These are phyloP conservation scores for Clonostachys rosea DNA, from an alignment of 2,329 filamentous ascomycete species.

Conservation along the genomic window DNA sequence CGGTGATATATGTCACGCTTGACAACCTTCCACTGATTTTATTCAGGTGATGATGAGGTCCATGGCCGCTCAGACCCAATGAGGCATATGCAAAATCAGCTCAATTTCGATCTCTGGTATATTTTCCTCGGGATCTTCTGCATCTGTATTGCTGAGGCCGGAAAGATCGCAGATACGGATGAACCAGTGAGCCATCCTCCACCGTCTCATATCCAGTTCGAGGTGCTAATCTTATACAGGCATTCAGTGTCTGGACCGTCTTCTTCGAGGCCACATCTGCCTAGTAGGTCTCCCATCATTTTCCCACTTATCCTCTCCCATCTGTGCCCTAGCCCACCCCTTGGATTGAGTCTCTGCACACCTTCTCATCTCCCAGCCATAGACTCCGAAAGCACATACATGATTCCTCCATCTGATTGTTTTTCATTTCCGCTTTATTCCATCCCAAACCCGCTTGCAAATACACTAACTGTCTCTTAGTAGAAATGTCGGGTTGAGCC, in stretches of 20 bases:
- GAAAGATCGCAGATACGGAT: conserved; percentile 1
- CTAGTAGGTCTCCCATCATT: conserved; percentile 1
- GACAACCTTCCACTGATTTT: too few species aligned
- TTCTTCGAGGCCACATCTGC: conserved; percentile 4
- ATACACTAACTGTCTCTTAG: conserved; percentile 8
- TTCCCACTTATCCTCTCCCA: background rate
- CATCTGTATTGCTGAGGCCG: conserved; percentile 17
- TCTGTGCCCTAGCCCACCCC: too few species aligned
- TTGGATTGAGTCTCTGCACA: too few species aligned
- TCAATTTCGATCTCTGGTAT: conserved; percentile 35
- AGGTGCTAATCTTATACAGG: background rate
- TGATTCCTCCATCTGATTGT: too few species aligned
- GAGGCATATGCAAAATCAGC: conserved; percentile 27
- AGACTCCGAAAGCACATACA: too few species aligned
- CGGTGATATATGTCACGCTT: too few species aligned
- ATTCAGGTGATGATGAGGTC: background rate
- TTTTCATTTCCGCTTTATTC: too few species aligned
- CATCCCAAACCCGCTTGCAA: too few species aligned
- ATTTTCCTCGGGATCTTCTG: conserved; percentile 30
- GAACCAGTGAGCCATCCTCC: conserved; percentile 1
- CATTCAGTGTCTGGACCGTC: conserved; percentile 4
- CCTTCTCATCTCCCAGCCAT: too few species aligned
- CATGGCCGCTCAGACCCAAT: conserved; percentile 16
- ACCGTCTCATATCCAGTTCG: background rate
- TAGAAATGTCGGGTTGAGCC: conserved; percentile 26